Evolutionary conservation across 1,284 basidiomycete genomes (phyloP), one percentile per base, ranked within the genome.

Genomic region (Apiotrichum sp.): DNA sequence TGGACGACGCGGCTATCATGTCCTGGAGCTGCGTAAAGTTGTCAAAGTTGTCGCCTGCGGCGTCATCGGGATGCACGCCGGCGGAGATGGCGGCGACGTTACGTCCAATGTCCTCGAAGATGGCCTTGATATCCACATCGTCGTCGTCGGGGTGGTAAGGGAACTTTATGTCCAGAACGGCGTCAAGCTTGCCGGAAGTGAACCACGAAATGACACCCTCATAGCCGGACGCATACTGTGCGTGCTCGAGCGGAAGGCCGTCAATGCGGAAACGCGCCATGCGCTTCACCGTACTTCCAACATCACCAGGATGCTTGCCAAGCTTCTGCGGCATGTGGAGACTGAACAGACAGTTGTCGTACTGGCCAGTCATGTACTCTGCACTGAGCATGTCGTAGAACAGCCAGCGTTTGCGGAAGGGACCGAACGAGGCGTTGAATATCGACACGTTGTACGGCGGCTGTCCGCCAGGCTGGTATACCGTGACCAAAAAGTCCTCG

Each of bases 221-320:
- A 58, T 85, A 83, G 4, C 86, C 86, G 2, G 86, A 85, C 50
- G 88, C 86, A 50, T 86, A 85, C 77, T 98, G 91, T 44, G 97
- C 80, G 70, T 99, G 95, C 76, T 99, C 96, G 65, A 99, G 87
- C 60, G 91, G 93, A 50, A 98, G 86, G 22, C 96, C 95, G 71
- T 99, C 95, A 56, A 98, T 93, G 11, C 95, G 86, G 73, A 98
- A 86, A 44, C 95, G 88, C 6, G 93, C 89, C 90, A 98, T 93
- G 54, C 90, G 83, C 41, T 86, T 86, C 86, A 87, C 82, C 14
- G 85, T 83, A 65, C 90, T 84, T 47, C 87, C 76, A 61, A 93
- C 88, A 68, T 86, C 86, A 61, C 89, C 87, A 14, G 43, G 53
- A 34, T 35, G 10, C 47, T 84, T 89, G 4, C 93, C 90, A 50